phyloP scores from a whole-genome alignment of 768 basidiomycete genomes.

The Tricholomella constricta region DNA sequence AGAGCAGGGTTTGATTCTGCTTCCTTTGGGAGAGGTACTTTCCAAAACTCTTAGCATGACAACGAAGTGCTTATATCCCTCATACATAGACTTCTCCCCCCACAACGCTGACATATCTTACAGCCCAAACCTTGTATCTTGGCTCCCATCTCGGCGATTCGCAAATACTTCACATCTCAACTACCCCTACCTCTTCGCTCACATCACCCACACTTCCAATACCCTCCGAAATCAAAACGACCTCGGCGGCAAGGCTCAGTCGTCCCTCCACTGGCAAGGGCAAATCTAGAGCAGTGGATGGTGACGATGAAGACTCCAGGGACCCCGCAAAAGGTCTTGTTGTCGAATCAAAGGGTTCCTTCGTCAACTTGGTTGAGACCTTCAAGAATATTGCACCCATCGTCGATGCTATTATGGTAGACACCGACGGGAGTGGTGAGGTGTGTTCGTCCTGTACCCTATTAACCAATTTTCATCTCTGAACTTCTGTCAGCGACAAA shows the following conservation, averaged over 20 bases:
- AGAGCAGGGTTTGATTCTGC: conserved; percentile 47
- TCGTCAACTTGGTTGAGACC: conserved; percentile 60
- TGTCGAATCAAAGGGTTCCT: conserved; percentile 54
- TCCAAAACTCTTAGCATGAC: not conserved
- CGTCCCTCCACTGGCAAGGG: conserved; percentile 35
- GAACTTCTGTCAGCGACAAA: conserved; percentile 53
- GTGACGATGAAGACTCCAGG: conserved; percentile 30
- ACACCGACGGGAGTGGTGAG: conserved; percentile 71
- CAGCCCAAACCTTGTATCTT: conserved; percentile 69
- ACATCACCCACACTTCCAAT: conserved; percentile 52
- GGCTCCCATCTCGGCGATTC: conserved; percentile 85
- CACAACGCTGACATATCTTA: conserved; percentile 70
- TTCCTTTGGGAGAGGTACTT: conserved; percentile 74
- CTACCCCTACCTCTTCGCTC: conserved; percentile 42
- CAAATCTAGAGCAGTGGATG: conserved; percentile 37
- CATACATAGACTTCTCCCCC: conserved; percentile 68
- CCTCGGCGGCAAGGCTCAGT: conserved; percentile 36
- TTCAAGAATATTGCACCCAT: conserved; percentile 85
- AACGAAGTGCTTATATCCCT: conserved; percentile 1
- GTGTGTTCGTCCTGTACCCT: conserved; percentile 35
- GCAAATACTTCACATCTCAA: conserved; percentile 66
- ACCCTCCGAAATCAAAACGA: conserved; percentile 46
- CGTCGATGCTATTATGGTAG: conserved; percentile 75
- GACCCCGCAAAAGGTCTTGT: conserved; percentile 44
- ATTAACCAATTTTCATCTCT: not conserved